Percentiles rank a stretch among this genome's conserved stretches.
phyloP scores from a whole-genome alignment of 345 rosid genomes.

The Arabidopsis suecica region DNA sequence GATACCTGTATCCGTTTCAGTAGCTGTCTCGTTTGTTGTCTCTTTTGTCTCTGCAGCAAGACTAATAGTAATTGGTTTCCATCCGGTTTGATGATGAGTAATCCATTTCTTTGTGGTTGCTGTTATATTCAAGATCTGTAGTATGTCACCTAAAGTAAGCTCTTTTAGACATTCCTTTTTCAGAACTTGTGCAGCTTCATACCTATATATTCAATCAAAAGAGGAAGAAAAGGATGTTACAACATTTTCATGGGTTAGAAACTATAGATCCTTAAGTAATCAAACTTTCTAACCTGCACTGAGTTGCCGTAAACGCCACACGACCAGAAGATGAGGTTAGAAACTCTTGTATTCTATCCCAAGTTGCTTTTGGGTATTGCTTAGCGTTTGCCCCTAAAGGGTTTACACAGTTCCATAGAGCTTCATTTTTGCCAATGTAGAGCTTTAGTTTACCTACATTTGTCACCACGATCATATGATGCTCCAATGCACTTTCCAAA shows the following conservation, averaged over 20 bases:
- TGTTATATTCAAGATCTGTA: conserved; percentile 72
- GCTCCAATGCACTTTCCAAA: conserved; percentile 69
- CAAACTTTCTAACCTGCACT: conserved; percentile 63
- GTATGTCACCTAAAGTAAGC: conserved; percentile 64
- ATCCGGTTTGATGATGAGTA: conserved; percentile 63
- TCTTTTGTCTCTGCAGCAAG: conserved; percentile 48
- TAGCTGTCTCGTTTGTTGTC: conserved; percentile 38
- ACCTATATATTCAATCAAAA: conserved; percentile 51
- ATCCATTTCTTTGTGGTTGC: conserved; percentile 72
- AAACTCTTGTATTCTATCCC: conserved; percentile 69
- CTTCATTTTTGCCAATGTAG: conserved; percentile 69
- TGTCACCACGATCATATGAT: conserved; percentile 62
- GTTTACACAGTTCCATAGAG: conserved; percentile 81
- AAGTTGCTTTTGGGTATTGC: conserved; percentile 57
- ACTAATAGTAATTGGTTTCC: conserved; percentile 74
- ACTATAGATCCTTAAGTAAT: not conserved
- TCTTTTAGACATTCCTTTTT: conserved; percentile 65
- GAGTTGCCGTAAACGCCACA: conserved; percentile 59
- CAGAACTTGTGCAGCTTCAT: conserved; percentile 74
- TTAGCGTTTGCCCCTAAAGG: conserved; percentile 66
- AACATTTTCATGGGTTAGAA: not conserved
- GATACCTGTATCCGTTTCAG: conserved; percentile 39
- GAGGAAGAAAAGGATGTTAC: conserved; percentile 6
- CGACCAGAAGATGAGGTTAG: conserved; percentile 63
- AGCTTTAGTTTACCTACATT: conserved; percentile 62